These are phyloP conservation scores for Prunus dulcis DNA, from an alignment of 306 rosid genomes.

Conservation along the genomic window DNA sequence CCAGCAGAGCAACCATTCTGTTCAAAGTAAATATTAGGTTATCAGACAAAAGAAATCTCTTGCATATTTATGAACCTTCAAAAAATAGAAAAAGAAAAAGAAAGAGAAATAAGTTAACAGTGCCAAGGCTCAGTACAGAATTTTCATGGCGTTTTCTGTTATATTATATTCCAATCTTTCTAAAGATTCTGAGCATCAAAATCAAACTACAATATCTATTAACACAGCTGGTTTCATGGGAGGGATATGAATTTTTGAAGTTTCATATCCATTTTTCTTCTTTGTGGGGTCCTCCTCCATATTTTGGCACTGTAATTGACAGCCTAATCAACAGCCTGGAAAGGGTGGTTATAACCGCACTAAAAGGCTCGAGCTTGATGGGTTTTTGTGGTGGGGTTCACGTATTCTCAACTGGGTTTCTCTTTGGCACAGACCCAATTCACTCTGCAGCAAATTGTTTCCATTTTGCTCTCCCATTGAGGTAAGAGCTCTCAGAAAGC, in stretches of 20 bases:
- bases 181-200: conserved; percentile 20
- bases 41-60: neutral
- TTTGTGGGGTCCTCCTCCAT: conserved; percentile 34
- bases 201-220: conserved; percentile 20
- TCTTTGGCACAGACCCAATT: conserved; percentile 22
- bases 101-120: neutral
- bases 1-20: conserved; percentile 21
- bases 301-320: conserved; percentile 32
- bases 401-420: conserved; percentile 23
- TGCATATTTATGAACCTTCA: neutral
- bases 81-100: neutral
- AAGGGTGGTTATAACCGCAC: conserved; percentile 32
- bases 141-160: conserved; percentile 22
- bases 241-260: conserved; percentile 12
- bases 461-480: conserved; percentile 15
- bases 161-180: conserved; percentile 4
- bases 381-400: conserved; percentile 27
- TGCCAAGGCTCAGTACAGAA: neutral
- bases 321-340: conserved; percentile 59
- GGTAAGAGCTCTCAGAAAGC: conserved; percentile 25
- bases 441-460: conserved; percentile 4
- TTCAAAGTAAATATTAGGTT: neutral
- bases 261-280: conserved; percentile 17
- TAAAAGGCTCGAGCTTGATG: conserved; percentile 25
- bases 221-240: conserved; percentile 29